Evolutionary conservation across 2,329 filamentous ascomycete genomes (phyloP), one percentile per base, ranked within the genome.

Genomic region (Zalaria obscura): DNA sequence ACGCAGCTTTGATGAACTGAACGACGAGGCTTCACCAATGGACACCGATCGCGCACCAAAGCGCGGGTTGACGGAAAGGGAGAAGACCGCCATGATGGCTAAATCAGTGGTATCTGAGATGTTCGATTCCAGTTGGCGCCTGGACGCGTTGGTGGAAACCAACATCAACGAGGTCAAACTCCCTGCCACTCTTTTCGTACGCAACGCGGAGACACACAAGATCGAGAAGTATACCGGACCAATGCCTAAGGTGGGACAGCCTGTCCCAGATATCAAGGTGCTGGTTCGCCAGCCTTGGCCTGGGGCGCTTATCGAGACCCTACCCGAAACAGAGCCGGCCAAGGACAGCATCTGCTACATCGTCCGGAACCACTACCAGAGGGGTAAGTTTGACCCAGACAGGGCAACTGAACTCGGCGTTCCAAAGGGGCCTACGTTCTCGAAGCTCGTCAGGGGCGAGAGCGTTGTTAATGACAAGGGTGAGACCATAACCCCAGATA

Each of bases 331-430:
- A 0, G 63, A 67, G 18, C 80, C 79, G 4, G 75, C 75, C 1
- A 66, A 67, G 27, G 76, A 79, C 37, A 79, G 85, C 4, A 67
- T 95, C 50, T 93, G 82, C 44, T 98, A 98, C 60, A 80, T 98
- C 44, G 72, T 93, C 55, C 83, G 85, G 50, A 77, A 76, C 41
- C 76, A 86, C 47, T 69, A 78, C 32, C 72, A 81, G 41, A 76
- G 91, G 41, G 91, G 91, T 40, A 89, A 81, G 53, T 95, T 98
- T 54, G 70, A 84, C 45, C 64, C 75, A 0, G 57, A 71, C 38
- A 75, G 69, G 43, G 89, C 87, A 0, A 69, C 65, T 46, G 67
- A 65, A 27, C 63, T 87, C 2, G 80, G 80, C 1, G 73, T 96
- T 1, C 62, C 64, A 18, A 70, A 66, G 40, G 78, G 75, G 2